Percentiles rank a stretch among this genome's conserved stretches.
Conservation (phyloP, 2,329 filamentous ascomycete genomes). For the Alternaria panax region DNA sequence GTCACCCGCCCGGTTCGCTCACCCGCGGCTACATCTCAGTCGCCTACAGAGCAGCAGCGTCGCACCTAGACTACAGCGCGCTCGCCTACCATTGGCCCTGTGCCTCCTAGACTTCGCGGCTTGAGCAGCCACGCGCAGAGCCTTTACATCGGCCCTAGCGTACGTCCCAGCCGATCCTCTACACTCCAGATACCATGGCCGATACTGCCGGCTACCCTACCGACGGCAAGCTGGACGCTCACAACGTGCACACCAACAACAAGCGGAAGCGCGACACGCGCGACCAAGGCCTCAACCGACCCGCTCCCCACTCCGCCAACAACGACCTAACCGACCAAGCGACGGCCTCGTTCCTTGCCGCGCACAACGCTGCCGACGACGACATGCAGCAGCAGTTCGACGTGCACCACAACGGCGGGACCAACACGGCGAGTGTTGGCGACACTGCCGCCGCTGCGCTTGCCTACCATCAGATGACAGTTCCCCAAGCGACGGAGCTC, state of each 20-base stretch:
- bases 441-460: constrained; percentile 68
- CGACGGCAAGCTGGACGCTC: constrained; percentile 44
- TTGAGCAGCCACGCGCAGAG: constrained; percentile 6
- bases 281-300: constrained; percentile 51
- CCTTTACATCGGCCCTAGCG: not conserved
- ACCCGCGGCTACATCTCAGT: not conserved
- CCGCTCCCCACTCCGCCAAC: constrained; percentile 44
- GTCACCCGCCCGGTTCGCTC: constrained; percentile 3
- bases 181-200: constrained; percentile 34
- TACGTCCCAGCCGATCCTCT: not conserved
- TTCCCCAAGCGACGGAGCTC: constrained; percentile 63
- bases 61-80: not conserved
- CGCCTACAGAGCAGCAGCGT: not conserved
- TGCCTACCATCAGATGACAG: constrained; percentile 63
- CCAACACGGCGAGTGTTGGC: constrained; percentile 57
- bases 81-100: not conserved
- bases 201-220: constrained; percentile 50
- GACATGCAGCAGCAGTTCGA: constrained; percentile 54
- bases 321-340: constrained; percentile 50
- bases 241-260: constrained; percentile 47
- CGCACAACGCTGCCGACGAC: constrained; percentile 52
- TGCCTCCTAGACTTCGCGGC: not conserved
- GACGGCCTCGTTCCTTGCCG: constrained; percentile 49
- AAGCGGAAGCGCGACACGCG: constrained; percentile 58
- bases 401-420: constrained; percentile 61